Evolutionary conservation across 148 eudicot genomes (phyloP).

Genomic region (Cornus controversa): DNA sequence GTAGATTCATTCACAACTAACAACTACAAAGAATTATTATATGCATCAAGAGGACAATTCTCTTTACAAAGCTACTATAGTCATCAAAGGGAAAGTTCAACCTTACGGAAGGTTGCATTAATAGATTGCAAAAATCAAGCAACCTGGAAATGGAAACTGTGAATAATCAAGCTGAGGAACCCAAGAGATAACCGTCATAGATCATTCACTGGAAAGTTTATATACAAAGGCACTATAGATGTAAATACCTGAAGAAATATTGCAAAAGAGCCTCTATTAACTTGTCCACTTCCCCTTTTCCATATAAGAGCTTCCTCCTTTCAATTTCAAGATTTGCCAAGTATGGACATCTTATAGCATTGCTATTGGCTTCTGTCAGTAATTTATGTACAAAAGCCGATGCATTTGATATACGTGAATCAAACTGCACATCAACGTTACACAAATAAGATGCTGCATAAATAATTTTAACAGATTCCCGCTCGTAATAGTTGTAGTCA

Average conservation of each 20-base stretch:
- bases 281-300: conserved; percentile 64
- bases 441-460: conserved; percentile 20
- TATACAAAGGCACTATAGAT: conserved; percentile 1
- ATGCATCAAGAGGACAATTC: not conserved
- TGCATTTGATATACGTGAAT: conserved; percentile 66
- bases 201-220: not conserved
- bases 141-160: not conserved
- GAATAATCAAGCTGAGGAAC: not conserved
- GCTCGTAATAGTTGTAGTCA: not conserved
- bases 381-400: conserved; percentile 58
- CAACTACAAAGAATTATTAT: not conserved
- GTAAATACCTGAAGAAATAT: conserved; percentile 65
- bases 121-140: not conserved
- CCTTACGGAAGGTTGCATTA: not conserved
- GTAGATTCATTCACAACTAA: not conserved
- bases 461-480: conserved; percentile 1
- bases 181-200: not conserved
- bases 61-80: not conserved
- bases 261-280: conserved; percentile 57
- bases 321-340: conserved; percentile 86
- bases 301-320: conserved; percentile 67
- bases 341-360: conserved; percentile 69
- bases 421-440: conserved; percentile 56
- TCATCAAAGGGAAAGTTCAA: not conserved
- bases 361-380: conserved; percentile 42